phyloP scores from a whole-genome alignment of 2,329 filamentous ascomycete species.

The Diaporthe nobilis region DNA sequence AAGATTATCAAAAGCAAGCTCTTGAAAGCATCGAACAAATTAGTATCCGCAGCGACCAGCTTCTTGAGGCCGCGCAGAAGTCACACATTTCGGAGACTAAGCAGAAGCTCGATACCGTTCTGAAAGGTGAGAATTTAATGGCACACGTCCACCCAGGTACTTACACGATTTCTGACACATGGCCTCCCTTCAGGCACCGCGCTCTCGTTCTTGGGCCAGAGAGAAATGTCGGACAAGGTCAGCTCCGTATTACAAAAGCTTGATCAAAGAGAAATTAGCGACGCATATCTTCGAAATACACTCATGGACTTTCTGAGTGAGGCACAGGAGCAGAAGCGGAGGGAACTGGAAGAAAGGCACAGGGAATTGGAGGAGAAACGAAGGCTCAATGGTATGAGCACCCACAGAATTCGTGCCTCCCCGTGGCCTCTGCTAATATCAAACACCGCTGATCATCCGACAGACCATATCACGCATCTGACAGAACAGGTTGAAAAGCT shows the following conservation, averaged over 20 bases:
- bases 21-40: conserved; percentile 4
- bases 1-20: background rate
- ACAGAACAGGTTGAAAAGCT: conserved; percentile 2
- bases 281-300: background rate
- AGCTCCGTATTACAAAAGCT: background rate
- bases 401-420: background rate
- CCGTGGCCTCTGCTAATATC: background rate
- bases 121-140: background rate
- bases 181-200: background rate
- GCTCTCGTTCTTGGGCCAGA: background rate
- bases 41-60: background rate
- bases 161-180: background rate
- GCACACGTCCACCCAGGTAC: too few species aligned
- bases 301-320: background rate
- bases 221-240: background rate
- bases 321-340: background rate
- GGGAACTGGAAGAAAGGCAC: background rate
- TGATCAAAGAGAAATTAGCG: background rate
- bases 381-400: background rate
- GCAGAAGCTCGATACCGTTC: background rate
- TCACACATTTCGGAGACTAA: background rate
- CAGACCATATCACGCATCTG: background rate
- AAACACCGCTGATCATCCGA: background rate
- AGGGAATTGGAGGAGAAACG: background rate
- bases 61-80: background rate